Percentiles rank a stretch among this genome's conserved stretches.
These are phyloP conservation scores for Suillus brevipes DNA, from an alignment of 768 basidiomycete genomes.

Conservation along the genomic window DNA sequence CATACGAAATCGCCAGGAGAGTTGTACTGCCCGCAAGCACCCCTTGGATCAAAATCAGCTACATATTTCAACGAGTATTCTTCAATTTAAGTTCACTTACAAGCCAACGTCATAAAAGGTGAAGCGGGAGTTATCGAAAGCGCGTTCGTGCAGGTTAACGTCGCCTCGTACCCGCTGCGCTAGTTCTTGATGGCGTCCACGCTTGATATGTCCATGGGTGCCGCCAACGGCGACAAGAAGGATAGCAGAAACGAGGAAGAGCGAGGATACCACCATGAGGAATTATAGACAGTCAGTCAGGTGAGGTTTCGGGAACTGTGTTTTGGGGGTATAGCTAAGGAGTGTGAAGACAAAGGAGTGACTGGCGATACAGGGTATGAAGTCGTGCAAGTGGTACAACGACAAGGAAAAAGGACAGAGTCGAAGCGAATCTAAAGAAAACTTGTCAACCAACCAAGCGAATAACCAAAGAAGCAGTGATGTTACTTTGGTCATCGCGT, in stretches of 20 bases:
- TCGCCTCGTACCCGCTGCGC: conserved; percentile 45
- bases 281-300: not conserved
- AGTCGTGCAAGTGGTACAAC: not conserved
- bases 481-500: not conserved
- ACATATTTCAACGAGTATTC: conserved; percentile 6
- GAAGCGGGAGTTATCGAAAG: conserved; percentile 39
- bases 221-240: conserved; percentile 36
- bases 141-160: conserved; percentile 36
- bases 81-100: conserved; percentile 30
- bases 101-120: conserved; percentile 57
- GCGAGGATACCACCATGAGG: conserved; percentile 29
- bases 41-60: conserved; percentile 33
- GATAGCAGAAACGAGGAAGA: conserved; percentile 34
- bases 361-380: not conserved
- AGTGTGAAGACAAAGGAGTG: not conserved
- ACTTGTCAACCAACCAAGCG: not conserved
- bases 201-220: conserved; percentile 20
- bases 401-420: not conserved
- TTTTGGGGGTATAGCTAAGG: not conserved
- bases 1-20: conserved; percentile 42
- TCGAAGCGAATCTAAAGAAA: not conserved
- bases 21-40: conserved; percentile 53
- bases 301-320: not conserved
- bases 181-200: conserved; percentile 44
- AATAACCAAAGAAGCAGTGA: not conserved